Evolutionary conservation across 2,329 filamentous ascomycete species (phyloP).

Genomic region (Hypoxylon sp.): DNA sequence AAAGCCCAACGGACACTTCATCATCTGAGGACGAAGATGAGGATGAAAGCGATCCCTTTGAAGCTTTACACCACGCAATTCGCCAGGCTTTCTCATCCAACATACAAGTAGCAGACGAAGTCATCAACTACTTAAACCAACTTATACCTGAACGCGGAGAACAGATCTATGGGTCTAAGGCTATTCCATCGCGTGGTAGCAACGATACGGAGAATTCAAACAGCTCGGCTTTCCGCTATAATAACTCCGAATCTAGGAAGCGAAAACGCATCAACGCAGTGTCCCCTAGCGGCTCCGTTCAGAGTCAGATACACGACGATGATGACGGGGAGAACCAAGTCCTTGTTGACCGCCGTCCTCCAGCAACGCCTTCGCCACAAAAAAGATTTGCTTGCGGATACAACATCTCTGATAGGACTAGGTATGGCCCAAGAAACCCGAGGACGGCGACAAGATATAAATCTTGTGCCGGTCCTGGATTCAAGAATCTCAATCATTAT

Average conservation of each 20-base stretch:
- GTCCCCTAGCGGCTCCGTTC: not conserved
- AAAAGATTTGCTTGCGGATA: slow-evolving; percentile 31
- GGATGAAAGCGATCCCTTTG: slow-evolving; percentile 15
- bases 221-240: not conserved
- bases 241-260: slow-evolving; percentile 2
- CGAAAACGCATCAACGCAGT: not conserved
- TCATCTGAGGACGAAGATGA: slow-evolving; percentile 22
- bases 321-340: slow-evolving; percentile 21
- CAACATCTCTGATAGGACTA: slow-evolving; percentile 19
- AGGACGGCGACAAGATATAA: slow-evolving; percentile 11
- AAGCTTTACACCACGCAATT: slow-evolving; percentile 17
- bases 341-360: slow-evolving; percentile 6
- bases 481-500: slow-evolving; percentile 26
- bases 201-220: not conserved
- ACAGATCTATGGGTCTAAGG: slow-evolving; percentile 15
- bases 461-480: slow-evolving; percentile 23
- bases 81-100: slow-evolving; percentile 17
- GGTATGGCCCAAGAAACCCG: slow-evolving; percentile 18
- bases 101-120: slow-evolving; percentile 12
- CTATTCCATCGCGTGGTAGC: not conserved
- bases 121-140: slow-evolving; percentile 14
- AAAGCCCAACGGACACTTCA: slow-evolving; percentile 6
- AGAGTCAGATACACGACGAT: slow-evolving; percentile 5
- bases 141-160: slow-evolving; percentile 19
- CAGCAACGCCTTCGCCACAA: not conserved